Evolutionary conservation across 2,329 filamentous ascomycete species (phyloP).

Genomic region (Alternaria arborescens): DNA sequence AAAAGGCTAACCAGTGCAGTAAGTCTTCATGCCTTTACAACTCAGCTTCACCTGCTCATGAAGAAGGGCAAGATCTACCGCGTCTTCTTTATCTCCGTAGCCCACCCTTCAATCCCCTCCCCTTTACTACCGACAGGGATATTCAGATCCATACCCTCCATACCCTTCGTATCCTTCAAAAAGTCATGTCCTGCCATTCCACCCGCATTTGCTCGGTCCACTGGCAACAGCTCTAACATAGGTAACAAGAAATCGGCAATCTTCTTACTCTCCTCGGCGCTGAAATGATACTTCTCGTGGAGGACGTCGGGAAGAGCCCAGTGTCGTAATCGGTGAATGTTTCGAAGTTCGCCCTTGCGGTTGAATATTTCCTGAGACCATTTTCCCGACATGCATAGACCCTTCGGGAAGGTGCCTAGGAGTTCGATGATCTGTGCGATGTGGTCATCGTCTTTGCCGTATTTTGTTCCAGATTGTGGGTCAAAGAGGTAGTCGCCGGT

Average conservation of each 20-base stretch:
- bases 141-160: slow-evolving; percentile 80
- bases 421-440: slow-evolving; percentile 99
- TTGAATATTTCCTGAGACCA: slow-evolving; percentile 99
- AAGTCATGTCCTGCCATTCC: slow-evolving; percentile 90
- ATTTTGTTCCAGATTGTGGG: slow-evolving; percentile 97
- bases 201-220: slow-evolving; percentile 90
- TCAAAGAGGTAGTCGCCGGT: slow-evolving; percentile 99
- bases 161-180: slow-evolving; percentile 85
- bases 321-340: slow-evolving; percentile 94
- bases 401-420: slow-evolving; percentile 90
- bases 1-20: slow-evolving; percentile 5
- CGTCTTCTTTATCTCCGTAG: slow-evolving; percentile 78
- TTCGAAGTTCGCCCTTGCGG: slow-evolving; percentile 93
- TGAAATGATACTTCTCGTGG: slow-evolving; percentile 96
- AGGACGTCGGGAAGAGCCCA: slow-evolving; percentile 95
- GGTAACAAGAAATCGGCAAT: slow-evolving; percentile 85
- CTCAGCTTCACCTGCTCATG: not conserved
- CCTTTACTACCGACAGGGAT: slow-evolving; percentile 82
- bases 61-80: slow-evolving; percentile 29
- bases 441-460: slow-evolving; percentile 99
- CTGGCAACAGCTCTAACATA: slow-evolving; percentile 89
- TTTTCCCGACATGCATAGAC: slow-evolving; percentile 89
- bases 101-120: slow-evolving; percentile 95
- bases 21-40: not conserved
- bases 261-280: slow-evolving; percentile 78